Evolutionary conservation across 208 protist species (phyloP), one percentile per base, ranked within the genome.

Genomic region (Crithidia acanthocephali): DNA sequence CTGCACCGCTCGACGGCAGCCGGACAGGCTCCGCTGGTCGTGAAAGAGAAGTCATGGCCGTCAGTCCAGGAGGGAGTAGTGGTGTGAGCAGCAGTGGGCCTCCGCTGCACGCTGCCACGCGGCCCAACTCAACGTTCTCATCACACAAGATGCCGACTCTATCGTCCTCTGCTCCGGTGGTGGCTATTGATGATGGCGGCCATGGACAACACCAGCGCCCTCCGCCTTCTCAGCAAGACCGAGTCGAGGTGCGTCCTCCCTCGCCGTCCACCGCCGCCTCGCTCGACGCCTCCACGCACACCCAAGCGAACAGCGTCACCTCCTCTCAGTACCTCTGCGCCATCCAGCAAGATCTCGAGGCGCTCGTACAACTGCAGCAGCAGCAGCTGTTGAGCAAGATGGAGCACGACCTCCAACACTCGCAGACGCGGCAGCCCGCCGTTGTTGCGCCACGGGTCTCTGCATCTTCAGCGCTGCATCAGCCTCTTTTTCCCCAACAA

Each of bases 281-380:
- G 7, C 50, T 55, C 20, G 30, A 55, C 25, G 18, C 45, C 5
- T 50, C 45, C 45, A 50, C 45, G 23, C 8, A 33, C 8, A 35
- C 25, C 2, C 3, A n/a, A 3, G 9, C 52, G 16, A 33, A 23
- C 66, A 72, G 59, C 52, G 8, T 58, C n/a, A 71, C 62, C 40
- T 74, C 63, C 30, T 80, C 74, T 9, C 52, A 63, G n/a, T 80
- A 70, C 47, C 42, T 81, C 48, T 59, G 22, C 44, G 55, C 63
- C 27, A 74, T 72, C n/a, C 57, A 82, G 28, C 48, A 52, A 67
- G 77, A 83, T 33, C 47, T 83, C 15, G 44, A 71, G 33, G 51
- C 40, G 33, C 62, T 83, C 30, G 65, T 74, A 0, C 60, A 53
- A 15, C 67, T 79, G 23, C 77, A 83, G 52, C 71, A 68, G 47